These are phyloP conservation scores for Lecanicillium sp. DNA, from an alignment of 2,329 filamentous ascomycete species.

Conservation along the genomic window DNA sequence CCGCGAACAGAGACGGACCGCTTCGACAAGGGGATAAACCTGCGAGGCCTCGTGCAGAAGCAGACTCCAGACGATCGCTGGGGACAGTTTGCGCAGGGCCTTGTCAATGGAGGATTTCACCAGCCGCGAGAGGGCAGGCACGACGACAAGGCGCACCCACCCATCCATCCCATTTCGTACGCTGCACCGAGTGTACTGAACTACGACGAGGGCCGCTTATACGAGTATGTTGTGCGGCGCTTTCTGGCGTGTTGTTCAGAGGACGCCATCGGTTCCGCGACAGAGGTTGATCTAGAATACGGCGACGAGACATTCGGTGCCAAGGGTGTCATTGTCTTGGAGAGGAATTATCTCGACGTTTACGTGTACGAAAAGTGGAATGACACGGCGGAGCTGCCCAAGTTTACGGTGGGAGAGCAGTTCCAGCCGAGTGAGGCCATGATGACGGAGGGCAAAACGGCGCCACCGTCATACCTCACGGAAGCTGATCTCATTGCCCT, in stretches of 20 bases:
- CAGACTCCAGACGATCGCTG: slow-evolving; percentile 71
- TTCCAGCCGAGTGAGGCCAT: slow-evolving; percentile 86
- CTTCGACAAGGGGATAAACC: slow-evolving; percentile 84
- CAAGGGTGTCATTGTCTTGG: slow-evolving; percentile 76
- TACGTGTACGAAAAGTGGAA: slow-evolving; percentile 97
- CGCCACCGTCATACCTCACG: slow-evolving; percentile 77
- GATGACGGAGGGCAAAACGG: slow-evolving; percentile 87
- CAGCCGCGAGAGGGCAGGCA: slow-evolving; percentile 77
- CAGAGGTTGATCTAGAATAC: slow-evolving; percentile 78
- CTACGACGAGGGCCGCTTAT: slow-evolving; percentile 68
- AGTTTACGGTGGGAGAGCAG: slow-evolving; percentile 69
- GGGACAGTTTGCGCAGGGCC: slow-evolving; percentile 71
- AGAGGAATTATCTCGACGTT: slow-evolving; percentile 90
- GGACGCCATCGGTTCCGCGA: slow-evolving; percentile 81
- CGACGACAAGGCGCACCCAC: slow-evolving; percentile 95
- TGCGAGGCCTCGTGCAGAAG: slow-evolving; percentile 73
- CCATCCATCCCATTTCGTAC: slow-evolving; percentile 92
- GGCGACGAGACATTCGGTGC: slow-evolving; percentile 78
- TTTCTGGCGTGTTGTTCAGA: slow-evolving; percentile 96
- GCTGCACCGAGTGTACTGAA: slow-evolving; percentile 58
- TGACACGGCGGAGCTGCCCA: slow-evolving; percentile 74
- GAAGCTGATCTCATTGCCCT: slow-evolving; percentile 92
- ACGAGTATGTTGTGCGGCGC: slow-evolving; percentile 86
- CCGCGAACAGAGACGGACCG: slow-evolving; percentile 95
- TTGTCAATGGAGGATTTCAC: slow-evolving; percentile 71